Conservation (phyloP, 2,329 filamentous ascomycete species). For the Colletotrichum endophyticum region DNA sequence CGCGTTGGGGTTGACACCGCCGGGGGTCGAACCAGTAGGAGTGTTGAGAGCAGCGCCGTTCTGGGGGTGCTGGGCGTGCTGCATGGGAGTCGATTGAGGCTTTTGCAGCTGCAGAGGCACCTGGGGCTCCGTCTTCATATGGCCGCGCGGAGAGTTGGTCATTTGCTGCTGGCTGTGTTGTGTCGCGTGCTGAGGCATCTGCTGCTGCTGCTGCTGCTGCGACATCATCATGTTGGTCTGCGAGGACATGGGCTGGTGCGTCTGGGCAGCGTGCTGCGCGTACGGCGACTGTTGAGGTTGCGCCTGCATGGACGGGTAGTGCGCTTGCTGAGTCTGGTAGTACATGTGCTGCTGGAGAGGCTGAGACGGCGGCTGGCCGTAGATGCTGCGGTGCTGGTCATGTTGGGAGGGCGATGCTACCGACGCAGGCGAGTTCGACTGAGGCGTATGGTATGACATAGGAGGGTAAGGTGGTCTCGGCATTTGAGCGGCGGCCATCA, state of each 20-base stretch:
- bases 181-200: conserved; percentile 48
- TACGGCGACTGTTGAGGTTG: conserved; percentile 67
- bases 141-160: conserved; percentile 62
- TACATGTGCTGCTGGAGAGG: conserved; percentile 85
- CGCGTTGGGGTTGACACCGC: conserved; percentile 81
- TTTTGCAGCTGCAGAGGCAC: conserved; percentile 68
- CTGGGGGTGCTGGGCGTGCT: conserved; percentile 38
- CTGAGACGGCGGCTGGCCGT: conserved; percentile 79
- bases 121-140: conserved; percentile 67
- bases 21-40: conserved; percentile 47
- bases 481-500: conserved; percentile 72
- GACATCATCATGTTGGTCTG: conserved; percentile 73
- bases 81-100: conserved; percentile 47
- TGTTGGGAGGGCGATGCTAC: conserved; percentile 89
- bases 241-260: conserved; percentile 64
- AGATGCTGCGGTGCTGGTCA: conserved; percentile 88
- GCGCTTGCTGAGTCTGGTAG: conserved; percentile 63
- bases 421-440: conserved; percentile 93
- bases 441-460: conserved; percentile 89
- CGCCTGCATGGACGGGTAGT: conserved; percentile 70
- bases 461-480: conserved; percentile 84
- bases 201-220: conserved; percentile 38
- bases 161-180: conserved; percentile 60
- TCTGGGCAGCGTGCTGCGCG: conserved; percentile 59
- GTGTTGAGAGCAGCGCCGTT: conserved; percentile 50